Evolutionary conservation across 768 basidiomycete genomes (phyloP), one percentile per base, ranked within the genome.

Genomic region (Amylocystis lapponica): DNA sequence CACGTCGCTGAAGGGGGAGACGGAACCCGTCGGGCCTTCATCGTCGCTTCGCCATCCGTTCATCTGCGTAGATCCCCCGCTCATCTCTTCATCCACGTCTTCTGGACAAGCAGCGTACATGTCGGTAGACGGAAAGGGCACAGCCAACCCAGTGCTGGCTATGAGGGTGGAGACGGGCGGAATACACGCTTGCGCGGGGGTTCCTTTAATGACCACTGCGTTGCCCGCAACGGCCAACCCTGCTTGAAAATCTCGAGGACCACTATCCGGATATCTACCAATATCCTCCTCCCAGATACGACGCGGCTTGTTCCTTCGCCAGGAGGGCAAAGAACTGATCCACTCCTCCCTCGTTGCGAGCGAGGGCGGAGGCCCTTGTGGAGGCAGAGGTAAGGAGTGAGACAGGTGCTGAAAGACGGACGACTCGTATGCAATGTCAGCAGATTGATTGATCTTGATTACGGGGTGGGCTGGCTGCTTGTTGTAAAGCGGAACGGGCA

Each of bases 161-260:
- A 54, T 43, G 37, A 63, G 57, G 27, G 60, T 57, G 20, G 52
- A 71, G 52, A 64, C 66, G 85, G 86, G 86, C 83, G 84, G 83
- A 81, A 81, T 74, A 71, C 81, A 81, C 79, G 82, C 81, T 76
- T 86, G 73, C 76, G 81, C 83, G 81, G 68, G 81, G 65, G 74
- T 59, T 79, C 85, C 85, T 85, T 87, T 86, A 84, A 84, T 86
- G 69, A 78, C 81, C 59, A 74, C 62, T 69, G 81, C 82, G 85
- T 84, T 77, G 62, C 62, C 79, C 81, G 84, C 81, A 68, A 65
- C 69, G 64, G 75, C 71, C 78, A 86, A 86, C 84, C 83, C 84
- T 65, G 62, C 64, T 47, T 62, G 58, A 86, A 85, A 85, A 83
- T 67, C 73, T 80, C 71, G 76, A 52, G 60, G 61, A 45, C 54